phyloP scores from a whole-genome alignment of 2,329 filamentous ascomycete species.

The Alternaria sp. region DNA sequence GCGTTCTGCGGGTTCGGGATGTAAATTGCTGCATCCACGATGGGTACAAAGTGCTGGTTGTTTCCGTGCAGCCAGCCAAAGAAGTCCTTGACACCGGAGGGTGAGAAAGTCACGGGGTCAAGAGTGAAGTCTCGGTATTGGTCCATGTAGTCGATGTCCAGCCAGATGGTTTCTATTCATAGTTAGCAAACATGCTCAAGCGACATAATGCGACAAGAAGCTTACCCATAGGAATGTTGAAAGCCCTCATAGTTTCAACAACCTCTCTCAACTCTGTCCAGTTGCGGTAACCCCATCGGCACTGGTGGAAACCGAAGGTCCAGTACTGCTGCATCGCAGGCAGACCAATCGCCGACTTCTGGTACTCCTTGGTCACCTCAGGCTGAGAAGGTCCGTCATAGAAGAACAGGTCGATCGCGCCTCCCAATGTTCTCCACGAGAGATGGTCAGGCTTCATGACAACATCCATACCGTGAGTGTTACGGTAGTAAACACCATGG shows the following conservation, averaged over 20 bases:
- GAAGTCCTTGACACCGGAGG: constrained; percentile 58
- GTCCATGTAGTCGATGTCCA: constrained; percentile 52
- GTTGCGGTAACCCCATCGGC: constrained; percentile 80
- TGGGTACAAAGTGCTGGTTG: constrained; percentile 65
- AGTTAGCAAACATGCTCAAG: background rate
- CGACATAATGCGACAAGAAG: background rate
- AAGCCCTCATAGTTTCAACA: constrained; percentile 59
- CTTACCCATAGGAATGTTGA: constrained; percentile 59
- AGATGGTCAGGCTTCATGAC: constrained; percentile 68
- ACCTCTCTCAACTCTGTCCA: constrained; percentile 70
- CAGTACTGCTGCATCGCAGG: constrained; percentile 81
- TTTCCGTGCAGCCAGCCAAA: constrained; percentile 59
- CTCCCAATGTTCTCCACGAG: constrained; percentile 77
- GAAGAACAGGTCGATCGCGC: constrained; percentile 80
- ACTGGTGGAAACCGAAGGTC: constrained; percentile 83
- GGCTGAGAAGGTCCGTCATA: constrained; percentile 73
- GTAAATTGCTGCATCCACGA: constrained; percentile 71
- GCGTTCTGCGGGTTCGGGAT: constrained; percentile 73
- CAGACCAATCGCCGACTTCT: constrained; percentile 68
- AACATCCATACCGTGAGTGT: constrained; percentile 77
- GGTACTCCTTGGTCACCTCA: constrained; percentile 74
- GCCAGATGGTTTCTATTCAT: constrained; percentile 49
- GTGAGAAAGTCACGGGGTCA: constrained; percentile 60
- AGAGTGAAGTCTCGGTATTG: constrained; percentile 64
- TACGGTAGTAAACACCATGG: constrained; percentile 79